Evolutionary conservation across 805 yeast species (phyloP), one percentile per base, ranked within the genome.

Genomic region (Saccharomycopsis microspora): DNA sequence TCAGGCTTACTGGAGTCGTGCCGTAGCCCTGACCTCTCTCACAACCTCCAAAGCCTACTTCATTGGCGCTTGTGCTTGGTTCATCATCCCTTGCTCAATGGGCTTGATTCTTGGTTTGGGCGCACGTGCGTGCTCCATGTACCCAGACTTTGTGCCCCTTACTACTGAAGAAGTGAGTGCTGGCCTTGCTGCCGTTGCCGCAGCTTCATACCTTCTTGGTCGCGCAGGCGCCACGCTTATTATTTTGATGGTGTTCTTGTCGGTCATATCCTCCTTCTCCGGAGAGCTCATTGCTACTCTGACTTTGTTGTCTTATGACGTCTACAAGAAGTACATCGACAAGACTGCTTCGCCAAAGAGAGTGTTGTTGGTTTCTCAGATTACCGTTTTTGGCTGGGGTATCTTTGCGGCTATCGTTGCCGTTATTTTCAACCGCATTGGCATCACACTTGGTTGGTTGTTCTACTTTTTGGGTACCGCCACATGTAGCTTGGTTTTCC

Each of bases 261-360:
- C 71, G 1, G 71, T 67, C 3, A 66, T 71, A 4, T 65, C 71
- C 2, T 65, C 73, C 2, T 60, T 66, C 42, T 63, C 70, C 32
- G 70, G 69, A 43, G 72, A 68, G 49, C 53, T 68, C 43, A 67
- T 68, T 54, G 71, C 71, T 5, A 57, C 68, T 4, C 64, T 70
- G 0, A 64, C 72, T 3, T 59, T 68, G 54, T 51, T 71, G 39
- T 69, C 76, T 3, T 72, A 68, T 54, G 78, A 72, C 56, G 63
- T 71, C 48, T 72, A 65, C 60, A 65, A 69, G 55, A 63, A 67
- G 43, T 72, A 71, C 56, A 55, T 70, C 48, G 67, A 66, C 42
- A 67, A 67, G 43, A 51, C 59, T 3, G 77, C 77, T 6, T 55
- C 64, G n/a, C 70, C 71, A 44, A 58, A 59, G 29, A 64, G 67